Evolutionary conservation across 441 rosid genomes (phyloP).

Genomic region (Biscutella laevigata): DNA sequence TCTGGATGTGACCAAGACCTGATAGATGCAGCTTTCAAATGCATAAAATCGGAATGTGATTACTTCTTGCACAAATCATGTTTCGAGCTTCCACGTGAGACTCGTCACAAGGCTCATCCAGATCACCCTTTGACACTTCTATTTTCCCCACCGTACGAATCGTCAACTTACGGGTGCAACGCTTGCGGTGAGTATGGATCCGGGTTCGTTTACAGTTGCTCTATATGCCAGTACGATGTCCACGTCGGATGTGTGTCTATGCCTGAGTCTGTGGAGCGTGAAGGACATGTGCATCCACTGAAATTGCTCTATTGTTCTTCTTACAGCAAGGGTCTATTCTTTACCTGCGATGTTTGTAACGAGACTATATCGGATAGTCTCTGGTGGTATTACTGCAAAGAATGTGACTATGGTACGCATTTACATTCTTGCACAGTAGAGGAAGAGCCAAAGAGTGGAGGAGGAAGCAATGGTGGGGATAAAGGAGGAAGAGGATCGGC

Average conservation of each 20-base stretch:
- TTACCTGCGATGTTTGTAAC: constrained; percentile 33
- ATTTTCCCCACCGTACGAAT: constrained; percentile 23
- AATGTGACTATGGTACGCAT: constrained; percentile 29
- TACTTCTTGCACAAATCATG: constrained; percentile 39
- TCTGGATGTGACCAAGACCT: constrained; percentile 28
- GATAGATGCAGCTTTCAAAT: constrained; percentile 19
- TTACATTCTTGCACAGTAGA: constrained; percentile 21
- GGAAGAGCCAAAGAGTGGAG: constrained; percentile 6
- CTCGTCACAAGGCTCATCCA: constrained; percentile 32
- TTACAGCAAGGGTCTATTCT: constrained; percentile 14
- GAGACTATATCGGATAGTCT: constrained; percentile 24
- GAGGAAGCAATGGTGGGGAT: background rate
- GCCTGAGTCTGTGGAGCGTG: constrained; percentile 29
- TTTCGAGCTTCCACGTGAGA: constrained; percentile 36
- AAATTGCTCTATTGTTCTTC: constrained; percentile 29
- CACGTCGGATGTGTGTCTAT: constrained; percentile 34
- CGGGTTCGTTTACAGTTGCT: constrained; percentile 37
- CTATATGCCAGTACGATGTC: constrained; percentile 29
- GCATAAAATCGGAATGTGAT: constrained; percentile 27
- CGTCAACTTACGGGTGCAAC: constrained; percentile 24
- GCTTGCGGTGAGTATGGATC: constrained; percentile 40
- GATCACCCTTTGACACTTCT: constrained; percentile 31
- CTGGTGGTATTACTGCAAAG: constrained; percentile 39
- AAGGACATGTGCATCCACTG: constrained; percentile 26
- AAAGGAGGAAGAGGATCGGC: background rate